A percentile compares a stretch with the other conserved stretches of the same genome.
Evolutionary conservation across 306 rosid species (phyloP).

Genomic region (Malus orientalis): DNA sequence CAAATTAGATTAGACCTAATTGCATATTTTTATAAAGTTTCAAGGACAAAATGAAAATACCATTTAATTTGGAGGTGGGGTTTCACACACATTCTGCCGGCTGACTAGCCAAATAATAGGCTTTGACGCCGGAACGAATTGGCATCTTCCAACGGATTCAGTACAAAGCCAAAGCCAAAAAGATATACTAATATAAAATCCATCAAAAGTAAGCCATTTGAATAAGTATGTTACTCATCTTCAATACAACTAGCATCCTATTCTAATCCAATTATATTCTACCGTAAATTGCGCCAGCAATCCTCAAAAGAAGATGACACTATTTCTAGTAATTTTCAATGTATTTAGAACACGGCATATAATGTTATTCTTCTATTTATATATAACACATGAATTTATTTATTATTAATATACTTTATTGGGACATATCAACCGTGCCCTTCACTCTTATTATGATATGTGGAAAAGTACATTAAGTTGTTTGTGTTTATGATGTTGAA

Average conservation of each 20-base stretch:
- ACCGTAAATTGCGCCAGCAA: not conserved
- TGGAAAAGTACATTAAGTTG: too few species aligned
- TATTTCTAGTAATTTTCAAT: not conserved
- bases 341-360: fast-evolving
- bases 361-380: too few species aligned
- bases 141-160: not conserved
- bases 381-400: too few species aligned
- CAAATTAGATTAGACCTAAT: too few species aligned
- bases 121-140: slow-evolving; percentile 26
- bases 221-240: not conserved
- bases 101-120: slow-evolving; percentile 20
- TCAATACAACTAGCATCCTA: not conserved
- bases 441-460: too few species aligned
- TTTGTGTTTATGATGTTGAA: too few species aligned
- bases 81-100: slow-evolving; percentile 16
- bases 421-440: not conserved
- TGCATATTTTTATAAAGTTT: too few species aligned
- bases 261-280: not conserved
- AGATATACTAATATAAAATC: not conserved
- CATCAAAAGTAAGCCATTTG: not conserved
- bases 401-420: too few species aligned
- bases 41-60: too few species aligned
- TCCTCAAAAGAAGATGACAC: not conserved
- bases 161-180: not conserved
- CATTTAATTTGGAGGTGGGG: too few species aligned